Evolutionary conservation across 768 basidiomycete genomes (phyloP), one percentile per base, ranked within the genome.

Genomic region (Lactifluus subvellereus): DNA sequence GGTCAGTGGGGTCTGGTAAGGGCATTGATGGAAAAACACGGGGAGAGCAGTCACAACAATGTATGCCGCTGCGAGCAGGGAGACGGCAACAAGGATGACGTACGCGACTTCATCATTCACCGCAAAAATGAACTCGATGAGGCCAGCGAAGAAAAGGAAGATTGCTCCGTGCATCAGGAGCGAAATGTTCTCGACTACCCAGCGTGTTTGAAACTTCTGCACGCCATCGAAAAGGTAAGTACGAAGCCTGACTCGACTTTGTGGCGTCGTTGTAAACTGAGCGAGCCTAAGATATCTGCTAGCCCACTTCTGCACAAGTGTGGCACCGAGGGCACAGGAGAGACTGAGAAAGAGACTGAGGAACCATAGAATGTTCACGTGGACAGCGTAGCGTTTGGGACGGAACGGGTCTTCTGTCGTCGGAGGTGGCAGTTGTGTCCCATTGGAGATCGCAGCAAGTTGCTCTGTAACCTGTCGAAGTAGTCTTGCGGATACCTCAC

Each of bases 341-440:
- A 55, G 52, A 11, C 49, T 52, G 38, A 42, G 7, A 14, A 50
- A 52, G 18, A 62, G 55, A 14, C 62, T 64, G 57, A 60, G 51
- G 52, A 55, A 64, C 62, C 62, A 64, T 16, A 64, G 45, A 9
- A 60, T 62, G 37, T 62, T 62, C 20, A 62, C 55, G 48, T 54
- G 54, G 30, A 61, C 16, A 13, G 37, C 20, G 18, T 20, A 37
- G 7, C 27, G 30, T 33, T 18, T 20, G 10, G 27, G 27, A 11
- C 14, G 37, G 40, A 59, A 61, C 16, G 38, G 14, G 3, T 50
- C 52, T 0, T 30, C 22, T 6, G 22, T 6, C 1, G 37, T 9
- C 35, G 33, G 61, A 9, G 54, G 20, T 8, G 48, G 8, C 0
- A 51, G 14, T 8, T 16, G 37, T 2, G 30, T 40, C 30, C 54